These are phyloP conservation scores for Kazachstania psychrophila DNA, from an alignment of 805 yeast species.

Conservation along the genomic window DNA sequence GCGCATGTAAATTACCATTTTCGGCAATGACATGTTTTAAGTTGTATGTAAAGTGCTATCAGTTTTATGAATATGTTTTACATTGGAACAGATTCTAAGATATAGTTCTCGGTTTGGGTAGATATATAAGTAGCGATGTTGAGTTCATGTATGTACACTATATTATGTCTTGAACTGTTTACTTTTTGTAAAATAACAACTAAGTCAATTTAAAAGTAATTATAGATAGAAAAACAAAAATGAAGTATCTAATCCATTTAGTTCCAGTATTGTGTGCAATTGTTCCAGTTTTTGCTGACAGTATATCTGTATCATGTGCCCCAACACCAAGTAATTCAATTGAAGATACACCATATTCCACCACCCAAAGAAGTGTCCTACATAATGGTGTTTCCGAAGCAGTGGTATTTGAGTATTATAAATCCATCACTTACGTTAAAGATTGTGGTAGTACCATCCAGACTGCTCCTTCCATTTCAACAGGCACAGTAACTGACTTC, in stretches of 20 bases:
- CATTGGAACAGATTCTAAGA: too few relatives aligned
- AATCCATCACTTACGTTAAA: slow-evolving; percentile 18
- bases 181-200: too few relatives aligned
- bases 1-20: slow-evolving; percentile 3
- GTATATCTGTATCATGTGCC: slow-evolving; percentile 11
- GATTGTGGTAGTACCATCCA: slow-evolving; percentile 10
- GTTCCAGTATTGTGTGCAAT: slow-evolving; percentile 1
- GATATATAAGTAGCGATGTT: too few relatives aligned
- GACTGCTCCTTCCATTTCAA: neutral
- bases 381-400: slow-evolving; percentile 12
- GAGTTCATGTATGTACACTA: too few relatives aligned
- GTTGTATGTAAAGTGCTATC: neutral
- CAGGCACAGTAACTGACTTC: too few relatives aligned
- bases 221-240: slow-evolving; percentile 1
- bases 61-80: neutral
- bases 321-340: slow-evolving; percentile 16
- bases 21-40: slow-evolving; percentile 4
- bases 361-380: slow-evolving; percentile 11
- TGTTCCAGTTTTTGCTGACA: slow-evolving; percentile 2
- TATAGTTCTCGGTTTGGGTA: too few relatives aligned
- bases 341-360: slow-evolving; percentile 21
- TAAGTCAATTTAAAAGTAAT: neutral
- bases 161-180: too few relatives aligned
- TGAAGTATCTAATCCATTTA: slow-evolving; percentile 1
- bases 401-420: slow-evolving; percentile 18